A percentile compares a stretch with the other conserved stretches of the same genome.
Conservation (phyloP, 1,284 basidiomycete genomes). For the Caloboletus firmus region DNA sequence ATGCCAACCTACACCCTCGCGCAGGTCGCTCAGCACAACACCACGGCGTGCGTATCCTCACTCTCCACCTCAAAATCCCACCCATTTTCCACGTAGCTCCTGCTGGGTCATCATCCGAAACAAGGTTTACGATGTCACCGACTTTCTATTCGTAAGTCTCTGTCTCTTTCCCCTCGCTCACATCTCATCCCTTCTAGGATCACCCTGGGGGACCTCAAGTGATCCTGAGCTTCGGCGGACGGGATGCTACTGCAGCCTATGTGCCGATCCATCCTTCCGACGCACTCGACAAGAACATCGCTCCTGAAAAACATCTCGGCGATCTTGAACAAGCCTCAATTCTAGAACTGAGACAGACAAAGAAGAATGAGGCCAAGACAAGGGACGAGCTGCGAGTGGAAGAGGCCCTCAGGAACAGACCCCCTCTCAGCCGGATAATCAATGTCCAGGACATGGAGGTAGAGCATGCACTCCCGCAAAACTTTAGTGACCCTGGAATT, state of each 20-base stretch:
- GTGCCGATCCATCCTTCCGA: slow-evolving; percentile 74
- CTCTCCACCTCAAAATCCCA: neutral
- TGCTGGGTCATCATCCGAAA: slow-evolving; percentile 88
- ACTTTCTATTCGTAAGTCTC: slow-evolving; percentile 65
- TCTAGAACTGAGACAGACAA: slow-evolving; percentile 40
- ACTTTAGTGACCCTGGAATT: neutral
- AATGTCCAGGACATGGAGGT: slow-evolving; percentile 80
- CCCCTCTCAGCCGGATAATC: slow-evolving; percentile 66
- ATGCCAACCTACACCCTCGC: slow-evolving; percentile 42
- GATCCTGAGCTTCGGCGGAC: slow-evolving; percentile 78
- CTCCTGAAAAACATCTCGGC: slow-evolving; percentile 69
- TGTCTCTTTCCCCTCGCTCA: neutral
- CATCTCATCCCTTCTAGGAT: slow-evolving; percentile 44
- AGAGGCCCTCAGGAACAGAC: slow-evolving; percentile 57
- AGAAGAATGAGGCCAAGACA: slow-evolving; percentile 50
- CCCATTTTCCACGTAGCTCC: slow-evolving; percentile 43
- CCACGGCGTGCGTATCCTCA: slow-evolving; percentile 42
- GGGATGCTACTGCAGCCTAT: slow-evolving; percentile 73
- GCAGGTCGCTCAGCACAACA: slow-evolving; percentile 55
- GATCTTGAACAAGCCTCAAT: slow-evolving; percentile 57
- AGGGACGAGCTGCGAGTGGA: slow-evolving; percentile 73
- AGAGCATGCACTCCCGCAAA: slow-evolving; percentile 7
- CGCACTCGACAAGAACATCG: slow-evolving; percentile 67
- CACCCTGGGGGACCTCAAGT: slow-evolving; percentile 82
- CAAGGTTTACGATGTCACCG: slow-evolving; percentile 82